Conservation (phyloP, 2,329 filamentous ascomycete species). For the Talaromyces sp. region DNA sequence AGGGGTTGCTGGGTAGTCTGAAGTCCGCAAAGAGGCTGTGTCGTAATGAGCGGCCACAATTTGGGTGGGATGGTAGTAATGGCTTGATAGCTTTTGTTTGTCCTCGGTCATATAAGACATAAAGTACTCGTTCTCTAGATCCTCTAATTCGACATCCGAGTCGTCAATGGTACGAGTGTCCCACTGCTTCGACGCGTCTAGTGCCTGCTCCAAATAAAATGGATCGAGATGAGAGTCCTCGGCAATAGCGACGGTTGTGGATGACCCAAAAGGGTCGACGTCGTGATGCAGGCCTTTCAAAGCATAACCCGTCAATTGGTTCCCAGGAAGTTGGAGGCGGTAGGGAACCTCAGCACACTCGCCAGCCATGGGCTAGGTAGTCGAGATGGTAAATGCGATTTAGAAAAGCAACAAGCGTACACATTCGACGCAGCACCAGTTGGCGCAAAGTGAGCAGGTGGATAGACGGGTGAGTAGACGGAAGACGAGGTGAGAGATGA, state of each 20-base stretch:
- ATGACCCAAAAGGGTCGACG: slow-evolving; percentile 6
- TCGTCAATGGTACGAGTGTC: slow-evolving; percentile 19
- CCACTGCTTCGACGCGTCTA: slow-evolving; percentile 23
- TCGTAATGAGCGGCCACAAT: background rate
- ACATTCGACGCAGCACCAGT: background rate
- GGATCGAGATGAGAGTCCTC: slow-evolving; percentile 33
- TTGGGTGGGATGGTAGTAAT: background rate
- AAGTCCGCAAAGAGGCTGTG: background rate
- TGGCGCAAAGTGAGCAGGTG: background rate
- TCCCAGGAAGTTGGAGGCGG: slow-evolving; percentile 27
- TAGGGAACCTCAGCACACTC: slow-evolving; percentile 26
- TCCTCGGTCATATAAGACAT: slow-evolving; percentile 21
- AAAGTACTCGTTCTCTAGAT: slow-evolving; percentile 26
- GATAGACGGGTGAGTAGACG: background rate
- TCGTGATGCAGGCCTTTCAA: slow-evolving; percentile 15
- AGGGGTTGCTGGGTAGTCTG: background rate
- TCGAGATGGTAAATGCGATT: slow-evolving; percentile 1
- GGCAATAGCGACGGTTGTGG: slow-evolving; percentile 2
- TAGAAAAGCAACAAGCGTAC: slow-evolving; percentile 2
- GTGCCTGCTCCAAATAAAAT: slow-evolving; percentile 33
- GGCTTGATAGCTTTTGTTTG: background rate
- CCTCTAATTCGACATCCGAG: slow-evolving; percentile 27
- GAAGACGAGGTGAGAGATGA: background rate
- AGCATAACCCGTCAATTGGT: slow-evolving; percentile 24
- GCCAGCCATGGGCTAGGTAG: slow-evolving; percentile 33